Evolutionary conservation across 306 rosid genomes (phyloP), one percentile per base, ranked within the genome.

Genomic region (Ochetophila trinervis): DNA sequence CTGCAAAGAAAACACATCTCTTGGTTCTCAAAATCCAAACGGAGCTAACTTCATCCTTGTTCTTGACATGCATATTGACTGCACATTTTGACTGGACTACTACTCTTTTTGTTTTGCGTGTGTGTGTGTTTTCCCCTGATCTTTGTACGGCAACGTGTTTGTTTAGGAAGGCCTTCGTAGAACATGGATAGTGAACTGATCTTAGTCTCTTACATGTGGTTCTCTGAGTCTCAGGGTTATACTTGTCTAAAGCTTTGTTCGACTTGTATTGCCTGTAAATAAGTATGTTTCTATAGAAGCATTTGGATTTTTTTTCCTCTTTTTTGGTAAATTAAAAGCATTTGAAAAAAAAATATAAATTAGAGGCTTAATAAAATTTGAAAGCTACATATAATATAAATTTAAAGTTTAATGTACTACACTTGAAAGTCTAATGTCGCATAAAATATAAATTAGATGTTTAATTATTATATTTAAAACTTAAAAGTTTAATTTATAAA

Each of bases 191-290:
- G 72, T 66, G 68, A 42, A 79, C 59, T 36, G 27, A 58, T 12
- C 34, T 12, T n/a, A 12, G 44, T 65, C 61, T 65, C 61, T 36
- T 44, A 34, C 16, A 9, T 17, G 45, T 58, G 49, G 57, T 44
- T 54, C 23, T 57, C 8, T 27, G 3, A 27, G 32, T 1, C 4
- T 27, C 32, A 27, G 32, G 32, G 2, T 27, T 27, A 16, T 23
- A 67, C 44, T 17, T 48, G 21, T 40, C 40, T 16, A 53, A 69
- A 53, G 69, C 69, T n/a, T 61, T 56, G 48, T 56, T 52, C 52
- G 36, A 69, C 50, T 27, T 45, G 73, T n/a, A 12, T 68, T 68
- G 73, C 53, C 30, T 81, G 83, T 76, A 69, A 74, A 69, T 58
- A 57, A 56, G 53, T 57, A 44, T 71, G 36, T 23, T 71, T 19